A percentile compares a stretch with the other conserved stretches of the same genome.
phyloP scores from a whole-genome alignment of 2,329 filamentous ascomycete species.

The Fusarium piperis region DNA sequence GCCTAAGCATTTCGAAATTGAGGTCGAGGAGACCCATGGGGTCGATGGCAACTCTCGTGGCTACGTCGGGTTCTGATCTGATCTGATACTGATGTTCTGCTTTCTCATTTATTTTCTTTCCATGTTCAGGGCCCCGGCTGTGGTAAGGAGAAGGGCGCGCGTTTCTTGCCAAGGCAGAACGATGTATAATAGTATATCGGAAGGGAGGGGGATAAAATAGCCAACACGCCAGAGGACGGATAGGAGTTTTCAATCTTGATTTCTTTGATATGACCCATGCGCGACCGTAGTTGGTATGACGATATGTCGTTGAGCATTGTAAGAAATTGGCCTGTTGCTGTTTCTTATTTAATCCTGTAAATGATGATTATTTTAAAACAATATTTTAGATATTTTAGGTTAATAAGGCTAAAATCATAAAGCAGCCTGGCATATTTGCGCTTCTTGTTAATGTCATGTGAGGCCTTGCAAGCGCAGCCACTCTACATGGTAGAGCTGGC shows the following conservation, averaged over 20 bases:
- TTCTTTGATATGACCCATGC: constrained; percentile 18
- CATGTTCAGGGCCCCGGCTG: constrained; percentile 15
- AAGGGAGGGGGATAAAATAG: constrained; percentile 24
- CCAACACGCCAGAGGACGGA: constrained; percentile 22
- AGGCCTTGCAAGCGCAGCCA: background rate
- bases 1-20: constrained; percentile 38
- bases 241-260: constrained; percentile 39
- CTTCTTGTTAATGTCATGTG: background rate
- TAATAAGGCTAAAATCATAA: background rate
- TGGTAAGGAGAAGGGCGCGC: constrained; percentile 35
- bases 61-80: constrained; percentile 17
- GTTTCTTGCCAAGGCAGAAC: constrained; percentile 18
- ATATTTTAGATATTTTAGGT: background rate
- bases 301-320: background rate
- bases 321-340: background rate
- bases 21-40: constrained; percentile 36
- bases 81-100: background rate
- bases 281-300: background rate
- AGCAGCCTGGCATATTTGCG: background rate
- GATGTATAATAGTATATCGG: constrained; percentile 33
- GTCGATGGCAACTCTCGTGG: constrained; percentile 23
- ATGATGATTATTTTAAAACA: background rate
- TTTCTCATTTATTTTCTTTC: constrained; percentile 9
- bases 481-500: background rate
- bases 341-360: background rate